Conservation (phyloP, 2,329 filamentous ascomycete species). For the Venturia asperata region DNA sequence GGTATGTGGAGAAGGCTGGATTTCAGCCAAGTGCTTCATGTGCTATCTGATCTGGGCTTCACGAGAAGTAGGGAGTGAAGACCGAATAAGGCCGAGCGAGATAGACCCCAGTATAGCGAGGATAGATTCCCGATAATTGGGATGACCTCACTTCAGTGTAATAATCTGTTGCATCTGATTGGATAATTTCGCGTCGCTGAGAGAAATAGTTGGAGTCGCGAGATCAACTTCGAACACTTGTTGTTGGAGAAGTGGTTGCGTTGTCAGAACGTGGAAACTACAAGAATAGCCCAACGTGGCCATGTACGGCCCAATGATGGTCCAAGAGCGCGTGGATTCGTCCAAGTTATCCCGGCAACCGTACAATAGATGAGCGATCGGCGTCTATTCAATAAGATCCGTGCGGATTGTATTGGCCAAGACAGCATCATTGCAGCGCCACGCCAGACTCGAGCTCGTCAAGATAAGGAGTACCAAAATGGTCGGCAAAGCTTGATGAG, state of each 20-base stretch:
- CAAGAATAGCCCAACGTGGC: neutral
- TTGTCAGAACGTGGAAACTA: neutral
- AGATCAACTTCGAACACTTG: neutral
- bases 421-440: neutral
- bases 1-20: neutral
- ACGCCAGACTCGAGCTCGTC: neutral
- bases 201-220: neutral
- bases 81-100: neutral
- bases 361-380: neutral
- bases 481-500: neutral
- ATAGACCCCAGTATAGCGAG: neutral
- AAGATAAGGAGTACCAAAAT: neutral
- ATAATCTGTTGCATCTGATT: neutral
- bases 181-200: neutral
- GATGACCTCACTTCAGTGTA: neutral
- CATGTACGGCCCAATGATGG: neutral
- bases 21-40: conserved; percentile 5
- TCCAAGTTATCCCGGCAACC: neutral
- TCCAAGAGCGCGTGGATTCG: neutral
- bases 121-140: neutral
- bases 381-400: neutral
- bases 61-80: neutral
- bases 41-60: neutral
- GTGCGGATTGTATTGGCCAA: neutral
- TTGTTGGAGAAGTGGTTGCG: neutral